Percentiles rank a stretch among this genome's conserved stretches.
These are phyloP conservation scores for Kernera saxatilis DNA, from an alignment of 345 rosid genomes.

Conservation along the genomic window DNA sequence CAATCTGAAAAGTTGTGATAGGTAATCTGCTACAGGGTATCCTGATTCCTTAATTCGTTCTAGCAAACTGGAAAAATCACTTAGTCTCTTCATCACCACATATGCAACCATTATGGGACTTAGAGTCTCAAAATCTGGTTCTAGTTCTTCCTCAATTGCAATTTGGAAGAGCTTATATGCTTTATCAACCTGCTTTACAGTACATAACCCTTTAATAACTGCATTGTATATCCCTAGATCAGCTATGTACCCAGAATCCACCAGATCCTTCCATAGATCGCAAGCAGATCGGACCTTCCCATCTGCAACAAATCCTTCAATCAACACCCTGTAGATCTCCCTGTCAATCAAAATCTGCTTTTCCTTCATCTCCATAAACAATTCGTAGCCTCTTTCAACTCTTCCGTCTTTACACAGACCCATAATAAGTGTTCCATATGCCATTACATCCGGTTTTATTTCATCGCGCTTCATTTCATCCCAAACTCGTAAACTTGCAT, in stretches of 20 bases:
- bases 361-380: slow-evolving; percentile 75
- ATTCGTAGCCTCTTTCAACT: slow-evolving; percentile 49
- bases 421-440: slow-evolving; percentile 56
- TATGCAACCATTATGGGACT: slow-evolving; percentile 68
- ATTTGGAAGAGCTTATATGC: slow-evolving; percentile 63
- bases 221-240: slow-evolving; percentile 80
- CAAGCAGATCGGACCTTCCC: slow-evolving; percentile 65
- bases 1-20: slow-evolving; percentile 51
- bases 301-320: slow-evolving; percentile 62
- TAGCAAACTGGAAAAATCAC: slow-evolving; percentile 49
- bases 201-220: slow-evolving; percentile 71
- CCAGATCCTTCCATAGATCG: slow-evolving; percentile 72
- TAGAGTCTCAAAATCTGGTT: slow-evolving; percentile 57
- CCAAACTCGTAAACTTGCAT: slow-evolving; percentile 75
- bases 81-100: slow-evolving; percentile 49
- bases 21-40: slow-evolving; percentile 50
- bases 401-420: slow-evolving; percentile 66
- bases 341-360: slow-evolving; percentile 68
- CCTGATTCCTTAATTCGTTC: slow-evolving; percentile 48
- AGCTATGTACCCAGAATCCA: slow-evolving; percentile 77
- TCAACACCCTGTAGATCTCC: slow-evolving; percentile 51
- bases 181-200: slow-evolving; percentile 53
- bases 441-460: slow-evolving; percentile 80
- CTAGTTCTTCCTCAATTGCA: slow-evolving; percentile 57
- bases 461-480: slow-evolving; percentile 69